A percentile compares a stretch with the other conserved stretches of the same genome.
Conservation (phyloP, 345 rosid species). For the Eucalyptus brandiana region DNA sequence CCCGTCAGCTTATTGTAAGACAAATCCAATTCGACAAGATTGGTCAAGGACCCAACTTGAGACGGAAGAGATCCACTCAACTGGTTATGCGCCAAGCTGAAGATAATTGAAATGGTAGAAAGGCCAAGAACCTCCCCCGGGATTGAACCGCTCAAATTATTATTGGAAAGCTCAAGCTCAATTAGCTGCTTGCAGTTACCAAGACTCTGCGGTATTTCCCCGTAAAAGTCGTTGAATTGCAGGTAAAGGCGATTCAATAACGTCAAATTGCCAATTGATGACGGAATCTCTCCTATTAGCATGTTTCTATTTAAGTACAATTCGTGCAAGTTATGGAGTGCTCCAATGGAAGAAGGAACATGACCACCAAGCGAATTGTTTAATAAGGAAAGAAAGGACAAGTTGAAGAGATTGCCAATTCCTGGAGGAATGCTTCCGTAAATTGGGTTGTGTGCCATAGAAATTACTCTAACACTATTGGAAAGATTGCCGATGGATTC, state of each 20-base stretch:
- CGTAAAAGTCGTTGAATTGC: background rate
- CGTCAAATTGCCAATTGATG: background rate
- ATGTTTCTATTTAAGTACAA: background rate
- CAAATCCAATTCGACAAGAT: background rate
- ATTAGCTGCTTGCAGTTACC: background rate
- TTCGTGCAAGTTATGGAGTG: background rate
- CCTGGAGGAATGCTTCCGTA: background rate
- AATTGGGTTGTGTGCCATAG: rapidly evolving
- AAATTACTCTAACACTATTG: rapidly evolving
- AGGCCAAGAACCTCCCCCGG: background rate
- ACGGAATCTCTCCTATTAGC: background rate
- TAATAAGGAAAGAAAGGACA: rapidly evolving
- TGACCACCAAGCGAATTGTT: background rate
- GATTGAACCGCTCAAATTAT: background rate
- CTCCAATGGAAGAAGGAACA: background rate
- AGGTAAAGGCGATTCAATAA: background rate
- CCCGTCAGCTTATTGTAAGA: slow-evolving; percentile 7
- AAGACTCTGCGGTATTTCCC: slow-evolving; percentile 3
- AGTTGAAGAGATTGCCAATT: background rate
- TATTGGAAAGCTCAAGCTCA: slow-evolving; percentile 2
- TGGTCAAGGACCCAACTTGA: slow-evolving; percentile 3
- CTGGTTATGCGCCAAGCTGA: background rate
- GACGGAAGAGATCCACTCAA: slow-evolving; percentile 9
- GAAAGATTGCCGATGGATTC: background rate
- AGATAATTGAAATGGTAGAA: background rate